Percentiles rank a stretch among this genome's conserved stretches.
Evolutionary conservation across 768 basidiomycete species (phyloP).

Genomic region (Lactarius tabidus): DNA sequence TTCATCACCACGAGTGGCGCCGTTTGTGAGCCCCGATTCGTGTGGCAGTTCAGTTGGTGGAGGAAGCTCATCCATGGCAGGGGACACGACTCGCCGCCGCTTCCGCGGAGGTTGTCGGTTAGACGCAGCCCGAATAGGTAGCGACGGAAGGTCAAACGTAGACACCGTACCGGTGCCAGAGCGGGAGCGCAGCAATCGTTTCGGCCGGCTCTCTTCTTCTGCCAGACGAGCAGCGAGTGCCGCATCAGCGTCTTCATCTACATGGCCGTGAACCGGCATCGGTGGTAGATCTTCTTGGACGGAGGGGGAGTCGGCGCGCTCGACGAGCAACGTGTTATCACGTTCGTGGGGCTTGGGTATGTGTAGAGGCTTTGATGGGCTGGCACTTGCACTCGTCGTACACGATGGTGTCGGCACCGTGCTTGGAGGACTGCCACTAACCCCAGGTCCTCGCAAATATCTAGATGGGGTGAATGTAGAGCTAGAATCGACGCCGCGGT

Average conservation of each 20-base stretch:
- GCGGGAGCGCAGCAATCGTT: slow-evolving; percentile 32
- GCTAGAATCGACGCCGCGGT: neutral
- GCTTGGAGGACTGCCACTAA: slow-evolving; percentile 22
- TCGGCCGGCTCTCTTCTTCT: slow-evolving; percentile 29
- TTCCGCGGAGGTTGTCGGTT: slow-evolving; percentile 27
- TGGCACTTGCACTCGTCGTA: slow-evolving; percentile 9
- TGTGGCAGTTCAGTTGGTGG: slow-evolving; percentile 14
- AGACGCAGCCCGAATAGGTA: slow-evolving; percentile 7
- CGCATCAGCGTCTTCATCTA: slow-evolving; percentile 28
- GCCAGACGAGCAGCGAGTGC: slow-evolving; percentile 32
- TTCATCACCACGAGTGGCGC: slow-evolving; percentile 18
- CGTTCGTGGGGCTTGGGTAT: slow-evolving; percentile 8
- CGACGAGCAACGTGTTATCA: slow-evolving; percentile 1
- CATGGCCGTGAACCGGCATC: slow-evolving; percentile 15
- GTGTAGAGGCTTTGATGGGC: slow-evolving; percentile 8
- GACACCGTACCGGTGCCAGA: slow-evolving; percentile 28
- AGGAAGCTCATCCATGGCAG: slow-evolving; percentile 26
- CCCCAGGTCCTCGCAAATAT: slow-evolving; percentile 19
- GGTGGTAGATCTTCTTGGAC: slow-evolving; percentile 24
- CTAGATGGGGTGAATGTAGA: slow-evolving; percentile 19
- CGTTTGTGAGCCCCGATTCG: slow-evolving; percentile 8
- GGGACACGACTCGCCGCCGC: slow-evolving; percentile 33
- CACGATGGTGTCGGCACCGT: slow-evolving; percentile 15
- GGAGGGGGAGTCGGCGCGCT: slow-evolving; percentile 18
- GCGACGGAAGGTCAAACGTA: slow-evolving; percentile 18